A percentile compares a stretch with the other conserved stretches of the same genome.
Evolutionary conservation across 495 filamentous ascomycete species (phyloP).

Genomic region (Penicillium taxi): DNA sequence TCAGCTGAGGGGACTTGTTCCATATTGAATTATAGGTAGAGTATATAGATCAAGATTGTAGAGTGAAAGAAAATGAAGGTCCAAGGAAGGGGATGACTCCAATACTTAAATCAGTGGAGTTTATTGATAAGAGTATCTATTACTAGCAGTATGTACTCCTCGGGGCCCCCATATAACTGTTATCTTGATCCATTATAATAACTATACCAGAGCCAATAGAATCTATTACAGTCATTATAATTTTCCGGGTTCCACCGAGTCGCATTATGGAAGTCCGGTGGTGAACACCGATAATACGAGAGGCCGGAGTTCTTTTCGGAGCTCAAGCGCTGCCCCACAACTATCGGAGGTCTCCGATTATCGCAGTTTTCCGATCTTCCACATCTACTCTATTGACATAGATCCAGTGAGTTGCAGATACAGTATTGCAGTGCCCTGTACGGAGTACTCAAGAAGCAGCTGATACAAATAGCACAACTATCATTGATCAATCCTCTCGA

Average conservation of each 20-base stretch:
- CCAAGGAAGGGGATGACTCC: too few relatives aligned
- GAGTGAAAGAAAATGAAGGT: neutral
- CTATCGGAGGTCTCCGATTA: neutral
- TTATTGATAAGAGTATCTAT: neutral
- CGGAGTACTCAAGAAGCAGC: too few relatives aligned
- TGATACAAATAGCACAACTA: too few relatives aligned
- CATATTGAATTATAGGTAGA: neutral
- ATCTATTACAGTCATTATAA: neutral
- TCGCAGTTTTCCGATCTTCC: neutral
- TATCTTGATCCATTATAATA: neutral
- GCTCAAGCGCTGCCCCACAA: neutral
- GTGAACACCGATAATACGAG: neutral
- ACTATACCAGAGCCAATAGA: neutral
- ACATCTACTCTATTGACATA: too few relatives aligned
- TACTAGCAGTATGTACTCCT: too few relatives aligned
- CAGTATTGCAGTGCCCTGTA: too few relatives aligned
- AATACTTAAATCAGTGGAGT: neutral
- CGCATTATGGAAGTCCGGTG: too few relatives aligned
- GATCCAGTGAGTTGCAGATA: too few relatives aligned
- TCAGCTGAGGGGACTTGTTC: conserved; percentile 42
- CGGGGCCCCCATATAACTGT: neutral
- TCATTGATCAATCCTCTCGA: too few relatives aligned
- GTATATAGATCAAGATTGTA: neutral
- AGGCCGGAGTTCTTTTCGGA: neutral
- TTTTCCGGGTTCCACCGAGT: too few relatives aligned